Conservation (phyloP, 2,329 filamentous ascomycete species). For the Ascochyta viciae-villosae region DNA sequence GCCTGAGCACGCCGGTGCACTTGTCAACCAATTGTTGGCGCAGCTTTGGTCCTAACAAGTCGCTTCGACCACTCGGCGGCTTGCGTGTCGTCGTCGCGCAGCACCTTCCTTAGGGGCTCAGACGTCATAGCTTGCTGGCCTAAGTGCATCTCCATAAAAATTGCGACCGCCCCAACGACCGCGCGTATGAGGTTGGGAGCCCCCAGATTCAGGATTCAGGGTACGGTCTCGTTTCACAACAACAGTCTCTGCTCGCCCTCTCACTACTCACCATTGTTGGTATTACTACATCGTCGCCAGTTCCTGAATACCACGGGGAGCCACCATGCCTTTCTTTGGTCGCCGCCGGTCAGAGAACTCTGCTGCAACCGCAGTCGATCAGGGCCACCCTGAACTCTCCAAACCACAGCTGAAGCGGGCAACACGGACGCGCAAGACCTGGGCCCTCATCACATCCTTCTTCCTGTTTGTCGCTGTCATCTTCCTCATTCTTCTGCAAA, state of each 20-base stretch:
- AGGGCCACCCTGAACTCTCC: constrained; percentile 36
- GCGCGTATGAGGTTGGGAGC: constrained; percentile 18
- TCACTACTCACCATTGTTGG: not conserved
- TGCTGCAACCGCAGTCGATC: constrained; percentile 23
- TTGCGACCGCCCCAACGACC: constrained; percentile 16
- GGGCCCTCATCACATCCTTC: constrained; percentile 69
- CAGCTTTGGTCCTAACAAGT: constrained; percentile 1
- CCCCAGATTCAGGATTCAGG: constrained; percentile 10
- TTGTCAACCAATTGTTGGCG: constrained; percentile 14
- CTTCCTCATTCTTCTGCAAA: constrained; percentile 81
- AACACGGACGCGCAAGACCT: constrained; percentile 62
- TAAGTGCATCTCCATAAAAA: constrained; percentile 20
- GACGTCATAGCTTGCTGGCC: constrained; percentile 16
- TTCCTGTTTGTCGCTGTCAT: constrained; percentile 77
- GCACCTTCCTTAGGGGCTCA: constrained; percentile 13
- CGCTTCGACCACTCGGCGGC: constrained; percentile 14
- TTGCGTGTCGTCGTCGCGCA: constrained; percentile 19
- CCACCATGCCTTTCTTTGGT: constrained; percentile 33
- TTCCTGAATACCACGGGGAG: constrained; percentile 3
- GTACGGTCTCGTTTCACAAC: constrained; percentile 6
- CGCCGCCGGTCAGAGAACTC: constrained; percentile 32
- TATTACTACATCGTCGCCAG: constrained; percentile 1
- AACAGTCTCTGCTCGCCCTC: constrained; percentile 5
- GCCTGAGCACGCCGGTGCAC: constrained; percentile 7
- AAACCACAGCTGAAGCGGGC: constrained; percentile 49